These are phyloP conservation scores for Aspergillus thermomutatus DNA, from an alignment of 2,329 filamentous ascomycete genomes.

Conservation along the genomic window DNA sequence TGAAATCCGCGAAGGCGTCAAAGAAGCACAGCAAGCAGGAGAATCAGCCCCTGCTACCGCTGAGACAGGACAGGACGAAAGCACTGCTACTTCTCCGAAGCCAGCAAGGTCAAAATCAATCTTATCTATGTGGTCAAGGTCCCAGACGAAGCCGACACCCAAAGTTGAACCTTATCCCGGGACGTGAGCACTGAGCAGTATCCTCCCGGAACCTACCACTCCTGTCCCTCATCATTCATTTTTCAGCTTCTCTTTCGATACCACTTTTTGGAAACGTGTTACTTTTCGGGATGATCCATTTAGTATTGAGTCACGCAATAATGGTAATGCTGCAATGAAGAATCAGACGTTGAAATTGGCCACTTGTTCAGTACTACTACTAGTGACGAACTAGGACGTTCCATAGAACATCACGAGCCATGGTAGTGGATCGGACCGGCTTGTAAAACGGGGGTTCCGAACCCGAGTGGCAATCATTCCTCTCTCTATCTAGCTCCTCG, in stretches of 20 bases:
- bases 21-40: slow-evolving; percentile 35
- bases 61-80: slow-evolving; percentile 5
- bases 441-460: not conserved
- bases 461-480: not conserved
- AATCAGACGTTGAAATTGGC: slow-evolving; percentile 6
- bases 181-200: slow-evolving; percentile 21
- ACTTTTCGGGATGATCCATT: not conserved
- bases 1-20: slow-evolving; percentile 39
- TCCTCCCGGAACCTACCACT: not conserved
- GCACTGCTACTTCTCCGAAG: slow-evolving; percentile 6
- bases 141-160: slow-evolving; percentile 19
- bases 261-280: not conserved
- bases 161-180: slow-evolving; percentile 35
- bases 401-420: slow-evolving; percentile 9
- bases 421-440: slow-evolving; percentile 7
- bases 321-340: not conserved
- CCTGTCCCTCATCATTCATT: not conserved
- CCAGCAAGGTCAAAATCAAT: slow-evolving; percentile 31
- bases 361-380: slow-evolving; percentile 8
- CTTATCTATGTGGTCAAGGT: slow-evolving; percentile 26
- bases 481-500: not conserved
- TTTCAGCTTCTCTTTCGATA: not conserved
- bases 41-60: slow-evolving; percentile 20
- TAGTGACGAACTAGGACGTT: not conserved
- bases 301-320: not conserved